These are phyloP conservation scores for Phylloporus arenicola DNA, from an alignment of 768 basidiomycete species.

Conservation along the genomic window DNA sequence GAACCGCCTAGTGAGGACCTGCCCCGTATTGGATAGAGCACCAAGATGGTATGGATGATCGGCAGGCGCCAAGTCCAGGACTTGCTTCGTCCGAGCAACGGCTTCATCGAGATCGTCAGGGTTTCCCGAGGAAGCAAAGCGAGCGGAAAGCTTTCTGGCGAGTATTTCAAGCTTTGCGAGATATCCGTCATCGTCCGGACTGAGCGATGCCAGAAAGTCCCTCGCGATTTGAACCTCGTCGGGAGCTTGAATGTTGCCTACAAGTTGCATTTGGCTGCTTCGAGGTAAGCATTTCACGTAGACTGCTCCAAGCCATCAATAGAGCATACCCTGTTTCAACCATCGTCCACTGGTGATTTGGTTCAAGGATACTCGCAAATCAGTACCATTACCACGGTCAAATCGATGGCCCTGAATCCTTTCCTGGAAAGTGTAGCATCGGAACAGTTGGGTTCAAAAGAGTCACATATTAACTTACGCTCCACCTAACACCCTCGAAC, in stretches of 20 bases:
- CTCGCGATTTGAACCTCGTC: conserved; percentile 11
- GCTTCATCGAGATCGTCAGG: conserved; percentile 23
- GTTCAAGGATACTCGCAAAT: too few relatives aligned
- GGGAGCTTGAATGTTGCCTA: neutral
- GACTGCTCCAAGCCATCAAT: neutral
- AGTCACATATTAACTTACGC: too few relatives aligned
- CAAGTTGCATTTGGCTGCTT: neutral
- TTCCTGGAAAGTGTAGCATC: too few relatives aligned
- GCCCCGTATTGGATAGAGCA: conserved; percentile 16
- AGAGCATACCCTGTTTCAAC: conserved; percentile 4
- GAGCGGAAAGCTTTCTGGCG: conserved; percentile 10
- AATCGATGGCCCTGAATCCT: conserved; percentile 18
- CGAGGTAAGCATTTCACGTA: neutral
- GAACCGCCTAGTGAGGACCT: conserved; percentile 18
- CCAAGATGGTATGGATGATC: conserved; percentile 9
- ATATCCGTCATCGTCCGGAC: conserved; percentile 6
- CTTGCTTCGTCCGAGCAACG: conserved; percentile 11
- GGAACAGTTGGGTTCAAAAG: too few relatives aligned
- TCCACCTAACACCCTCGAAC: too few relatives aligned
- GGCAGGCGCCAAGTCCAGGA: conserved; percentile 19
- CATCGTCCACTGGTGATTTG: neutral
- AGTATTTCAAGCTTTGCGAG: conserved; percentile 7
- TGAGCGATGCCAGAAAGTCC: conserved; percentile 6
- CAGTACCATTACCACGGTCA: too few relatives aligned
- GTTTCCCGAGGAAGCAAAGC: conserved; percentile 21